Base-by-base conservation (phyloP, 2,329 filamentous ascomycete genomes). In the Whalleya microplaca region DNA sequence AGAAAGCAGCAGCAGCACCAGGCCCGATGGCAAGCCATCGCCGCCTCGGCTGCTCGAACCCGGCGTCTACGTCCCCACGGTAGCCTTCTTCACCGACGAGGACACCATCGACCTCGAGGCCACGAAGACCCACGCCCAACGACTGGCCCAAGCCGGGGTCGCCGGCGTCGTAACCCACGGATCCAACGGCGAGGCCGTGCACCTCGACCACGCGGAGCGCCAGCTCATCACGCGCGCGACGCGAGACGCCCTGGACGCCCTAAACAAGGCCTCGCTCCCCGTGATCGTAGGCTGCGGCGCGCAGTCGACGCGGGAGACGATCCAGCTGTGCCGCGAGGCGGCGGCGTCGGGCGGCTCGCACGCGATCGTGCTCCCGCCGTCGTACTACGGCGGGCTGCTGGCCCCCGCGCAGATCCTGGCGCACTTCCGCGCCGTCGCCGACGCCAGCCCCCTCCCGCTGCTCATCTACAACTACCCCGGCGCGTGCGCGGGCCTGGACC, bases 121-220 rank as follows among this genome's bases (percentile, higher is more conserved):
- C 14, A 76, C 76, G 40, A 72, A 73, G 52, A 75, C 73, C 40
- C 73, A 75, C 55, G 83, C 82, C 2, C 70, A 79, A 37, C 61
- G 62, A 19, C 56, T 62, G 9, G 62, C 62, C 7, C 56, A 58
- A 43, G 55, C 52, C 19, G 47, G 64, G 55, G 69, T 66, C 62
- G 55, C 23, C n/a, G 27, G 48, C 70, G 73, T 91, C 56, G 85
- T 89, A 45, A 84, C 86, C 42, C 87, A 89, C 68, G 89, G 88
- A 48, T 89, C 86, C 62, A 91, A 91, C 65, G 88, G 89, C 64
- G 88, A 92, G 73, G 86, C 88, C 8, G 87, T 90, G 2, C 87
- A 90, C 58, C 78, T 91, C 3, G 84, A 83, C 43, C 79, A 82
- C 55, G 78, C 81, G 14, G 89, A 91, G 71, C 84, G 88, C 66